Base-by-base conservation (phyloP, 75 land plant species). In the Selaginella tamariscina region DNA sequence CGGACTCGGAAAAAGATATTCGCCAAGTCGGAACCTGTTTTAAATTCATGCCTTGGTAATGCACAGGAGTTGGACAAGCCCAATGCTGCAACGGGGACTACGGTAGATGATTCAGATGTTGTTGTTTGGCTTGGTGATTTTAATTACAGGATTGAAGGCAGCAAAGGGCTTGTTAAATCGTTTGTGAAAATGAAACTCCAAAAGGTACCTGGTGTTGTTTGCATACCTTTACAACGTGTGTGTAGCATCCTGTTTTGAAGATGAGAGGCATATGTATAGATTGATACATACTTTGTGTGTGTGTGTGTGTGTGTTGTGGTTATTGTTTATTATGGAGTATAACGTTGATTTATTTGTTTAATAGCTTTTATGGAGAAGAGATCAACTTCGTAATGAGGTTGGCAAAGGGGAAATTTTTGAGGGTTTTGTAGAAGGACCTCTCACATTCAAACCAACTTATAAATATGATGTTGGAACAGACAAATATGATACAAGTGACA, bases 111-210 rank as follows among this genome's bases (percentile, higher is more conserved):
- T 0, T 68, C 78, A 26, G 83, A 82, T n/a, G 32, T 89, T 33
- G 84, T 79, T 2, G 76, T 89, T 0, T 87, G 95, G 95, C 73
- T 89, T 56, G 91, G 95, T n/a, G 95, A 89, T 73, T 82, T 89
- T 32, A 89, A 89, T 60, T 89, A 89, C 75, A 72, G 95, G 31
- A 56, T 89, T 2, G 80, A 87, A 21, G 81, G 86, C 28, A 74
- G 77, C 31, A 64, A 77, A 5, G 77, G 78, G 20, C 82, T 86
- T 2, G 88, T 79, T 0, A 72, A 76, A 33, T 62, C 54, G 64
- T 75, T 89, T 2, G 84, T 87, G 18, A 79, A 75, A 2, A 72
- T 77, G 30, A 77, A 87, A 28, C 79, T 77, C 20, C 81, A 89
- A 23, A 71, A 67, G 56, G 95, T 84, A 72, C 62, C 20, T 49